phyloP scores from a whole-genome alignment of 345 rosid genomes.

The Moricandia moricandioides region DNA sequence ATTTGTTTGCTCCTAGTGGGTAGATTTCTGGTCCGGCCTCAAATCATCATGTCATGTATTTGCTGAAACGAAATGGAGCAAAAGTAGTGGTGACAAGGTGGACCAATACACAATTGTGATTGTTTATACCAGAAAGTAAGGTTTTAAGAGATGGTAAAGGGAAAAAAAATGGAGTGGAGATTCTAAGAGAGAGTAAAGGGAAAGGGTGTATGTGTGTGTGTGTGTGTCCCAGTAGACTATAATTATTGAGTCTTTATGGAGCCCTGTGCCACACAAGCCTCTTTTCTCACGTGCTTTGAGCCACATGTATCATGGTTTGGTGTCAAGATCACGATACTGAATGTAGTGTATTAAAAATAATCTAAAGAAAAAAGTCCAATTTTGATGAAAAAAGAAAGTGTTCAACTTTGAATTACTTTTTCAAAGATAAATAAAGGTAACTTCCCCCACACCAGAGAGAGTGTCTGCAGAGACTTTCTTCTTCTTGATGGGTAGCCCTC shows the following conservation, averaged over 20 bases:
- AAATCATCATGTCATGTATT: constrained; percentile 5
- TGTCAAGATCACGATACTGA: constrained; percentile 27
- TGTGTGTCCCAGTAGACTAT: constrained; percentile 33
- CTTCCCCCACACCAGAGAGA: not conserved
- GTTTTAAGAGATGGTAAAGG: constrained; percentile 19
- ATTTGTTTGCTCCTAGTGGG: not conserved
- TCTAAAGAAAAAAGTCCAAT: not conserved
- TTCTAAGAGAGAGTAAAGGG: constrained; percentile 16
- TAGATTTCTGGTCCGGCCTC: not conserved
- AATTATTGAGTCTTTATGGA: constrained; percentile 48
- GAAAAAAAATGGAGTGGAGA: constrained; percentile 7
- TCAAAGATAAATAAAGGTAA: not conserved
- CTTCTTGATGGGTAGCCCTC: constrained; percentile 15
- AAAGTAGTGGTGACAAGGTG: constrained; percentile 22
- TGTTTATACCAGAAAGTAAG: constrained; percentile 2
- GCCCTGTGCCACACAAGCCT: constrained; percentile 44
- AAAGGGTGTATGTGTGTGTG: constrained; percentile 1
- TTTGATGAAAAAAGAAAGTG: constrained; percentile 13
- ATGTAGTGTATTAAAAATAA: not conserved
- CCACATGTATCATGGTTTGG: constrained; percentile 15
- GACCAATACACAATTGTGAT: not conserved
- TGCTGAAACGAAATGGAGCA: constrained; percentile 15
- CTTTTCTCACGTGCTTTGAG: constrained; percentile 33
- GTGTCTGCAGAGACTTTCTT: not conserved
- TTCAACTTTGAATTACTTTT: constrained; percentile 17